phyloP scores from a whole-genome alignment of 176 grass and related monocot genomes.

The Cymbopogon citratus region DNA sequence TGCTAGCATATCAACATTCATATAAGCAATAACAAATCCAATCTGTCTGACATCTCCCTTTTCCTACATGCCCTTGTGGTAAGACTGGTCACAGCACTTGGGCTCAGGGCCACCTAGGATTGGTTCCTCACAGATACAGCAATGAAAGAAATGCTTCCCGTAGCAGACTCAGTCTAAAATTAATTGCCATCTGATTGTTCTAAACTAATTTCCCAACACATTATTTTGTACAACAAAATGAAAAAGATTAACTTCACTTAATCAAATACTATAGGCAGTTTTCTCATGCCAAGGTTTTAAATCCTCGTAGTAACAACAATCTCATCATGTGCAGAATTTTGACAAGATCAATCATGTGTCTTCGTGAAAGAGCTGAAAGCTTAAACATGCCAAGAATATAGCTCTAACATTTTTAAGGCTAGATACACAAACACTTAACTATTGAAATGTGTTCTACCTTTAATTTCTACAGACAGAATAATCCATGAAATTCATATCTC shows the following conservation, averaged over 20 bases:
- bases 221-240: not conserved
- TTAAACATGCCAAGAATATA: not conserved
- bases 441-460: not conserved
- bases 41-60: not conserved
- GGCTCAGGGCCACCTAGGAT: not conserved
- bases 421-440: not conserved
- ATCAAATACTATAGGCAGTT: not conserved
- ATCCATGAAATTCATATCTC: not conserved
- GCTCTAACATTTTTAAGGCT: not conserved
- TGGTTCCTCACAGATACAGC: not conserved
- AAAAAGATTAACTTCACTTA: not conserved
- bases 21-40: not conserved
- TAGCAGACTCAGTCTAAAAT: not conserved
- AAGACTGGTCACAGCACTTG: not conserved
- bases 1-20: not conserved
- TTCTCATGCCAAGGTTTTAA: not conserved
- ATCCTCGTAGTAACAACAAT: not conserved
- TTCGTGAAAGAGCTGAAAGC: not conserved
- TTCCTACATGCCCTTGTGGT: not conserved
- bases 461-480: not conserved
- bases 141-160: not conserved
- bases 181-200: not conserved
- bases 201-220: not conserved
- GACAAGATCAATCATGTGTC: not conserved
- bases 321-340: slow-evolving; percentile 4